Conservation (phyloP, 192 early-diverging fungal species). For the Dissophora globulifera region DNA sequence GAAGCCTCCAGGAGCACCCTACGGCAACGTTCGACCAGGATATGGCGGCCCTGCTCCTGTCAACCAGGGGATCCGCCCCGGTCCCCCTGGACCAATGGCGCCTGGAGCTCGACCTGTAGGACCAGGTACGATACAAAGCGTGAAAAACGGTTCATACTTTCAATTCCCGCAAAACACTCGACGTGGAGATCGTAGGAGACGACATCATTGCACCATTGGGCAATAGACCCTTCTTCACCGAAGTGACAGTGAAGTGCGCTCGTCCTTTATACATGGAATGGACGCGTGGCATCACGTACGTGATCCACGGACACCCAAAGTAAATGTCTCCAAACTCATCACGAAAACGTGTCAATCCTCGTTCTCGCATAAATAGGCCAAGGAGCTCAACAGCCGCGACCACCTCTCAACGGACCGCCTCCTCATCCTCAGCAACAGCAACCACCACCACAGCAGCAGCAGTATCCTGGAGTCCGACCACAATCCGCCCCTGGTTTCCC, state of each 20-base stretch:
- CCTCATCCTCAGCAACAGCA: slow-evolving; percentile 16
- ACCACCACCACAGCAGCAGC: slow-evolving; percentile 39
- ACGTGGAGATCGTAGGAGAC: background rate
- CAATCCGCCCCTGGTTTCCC: background rate
- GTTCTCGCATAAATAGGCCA: slow-evolving; percentile 3
- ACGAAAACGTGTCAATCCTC: background rate
- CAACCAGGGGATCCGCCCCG: slow-evolving; percentile 15
- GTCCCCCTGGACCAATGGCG: background rate
- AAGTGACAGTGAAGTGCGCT: no score
- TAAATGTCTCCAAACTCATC: background rate
- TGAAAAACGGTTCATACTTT: background rate
- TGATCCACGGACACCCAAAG: background rate
- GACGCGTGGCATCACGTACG: background rate
- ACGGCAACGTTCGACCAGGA: slow-evolving; percentile 20
- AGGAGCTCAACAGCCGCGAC: slow-evolving; percentile 11
- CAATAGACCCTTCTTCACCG: background rate
- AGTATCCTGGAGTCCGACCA: slow-evolving; percentile 24
- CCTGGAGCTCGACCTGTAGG: slow-evolving; percentile 15
- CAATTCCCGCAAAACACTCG: background rate
- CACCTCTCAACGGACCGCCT: slow-evolving; percentile 9
- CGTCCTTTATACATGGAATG: background rate
- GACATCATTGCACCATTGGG: no score
- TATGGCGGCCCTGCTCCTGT: background rate
- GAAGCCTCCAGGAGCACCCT: slow-evolving; percentile 19
- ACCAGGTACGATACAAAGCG: slow-evolving; percentile 33